Evolutionary conservation across 345 rosid species (phyloP), one percentile per base, ranked within the genome.

Genomic region (Murraya paniculata): DNA sequence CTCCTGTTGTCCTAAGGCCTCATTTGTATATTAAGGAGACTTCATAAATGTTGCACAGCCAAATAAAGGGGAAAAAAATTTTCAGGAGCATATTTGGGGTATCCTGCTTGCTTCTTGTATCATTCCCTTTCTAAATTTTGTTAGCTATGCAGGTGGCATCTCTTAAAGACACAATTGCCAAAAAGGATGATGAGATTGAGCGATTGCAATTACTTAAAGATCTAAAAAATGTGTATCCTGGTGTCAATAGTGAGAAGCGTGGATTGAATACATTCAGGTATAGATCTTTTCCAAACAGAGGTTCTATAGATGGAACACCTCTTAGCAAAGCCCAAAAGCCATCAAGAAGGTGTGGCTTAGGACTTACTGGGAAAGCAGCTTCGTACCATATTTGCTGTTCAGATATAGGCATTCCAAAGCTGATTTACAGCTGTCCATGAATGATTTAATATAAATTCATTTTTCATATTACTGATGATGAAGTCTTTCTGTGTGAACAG

Each of bases 161-260:
- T 76, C 97, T 96, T 48, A 91, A 88, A 84, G 93, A 96, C 81
- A 92, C 89, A n/a, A 86, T 94, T 41, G 76, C 90, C 2, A 91
- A 87, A 77, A 91, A 92, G 77, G 98, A 96, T 48, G 97, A 91
- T 18, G 98, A 96, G 87, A 94, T 96, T 48, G 98, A 91, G 82
- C 83, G 91, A 64, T 80, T 96, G 82, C 93, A 90, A 30, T 65
- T 83, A 71, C 82, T 77, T n/a, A 92, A 91, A 71, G 93, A 89
- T 80, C 80, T 64, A 0, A 95, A 93, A 79, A 78, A 73, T 8
- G 82, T 67, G 13, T 59, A 73, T 66, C 83, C 90, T 9, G 50
- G 33, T 0, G 57, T 61, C 16, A 65, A 82, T 31, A 72, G 80
- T 19, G 89, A 82, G 77, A 78, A 72, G 77, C 74, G 14, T 18